Evolutionary conservation across 495 filamentous ascomycete genomes (phyloP), one percentile per base, ranked within the genome.

Genomic region (Neurospora sp.): DNA sequence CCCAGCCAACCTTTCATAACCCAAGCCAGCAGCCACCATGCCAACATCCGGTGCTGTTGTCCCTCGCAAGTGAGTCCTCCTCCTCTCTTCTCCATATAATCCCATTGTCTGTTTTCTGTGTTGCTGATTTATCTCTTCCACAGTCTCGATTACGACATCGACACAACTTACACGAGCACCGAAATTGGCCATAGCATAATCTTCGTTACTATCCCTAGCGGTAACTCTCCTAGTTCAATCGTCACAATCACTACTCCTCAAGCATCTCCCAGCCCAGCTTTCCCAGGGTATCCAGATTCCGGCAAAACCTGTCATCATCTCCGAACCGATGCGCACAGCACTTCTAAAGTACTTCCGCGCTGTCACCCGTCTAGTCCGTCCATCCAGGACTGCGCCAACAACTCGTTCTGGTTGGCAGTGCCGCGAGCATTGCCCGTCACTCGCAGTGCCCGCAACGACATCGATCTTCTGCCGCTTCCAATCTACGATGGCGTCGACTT

Each of bases 141-240:
- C 20, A 76, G 77, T 20, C 18, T 71, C n/a, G 27, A 71, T 14
- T 41, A 69, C 7, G 53, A 42, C 9, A 53, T 39, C 22, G 72
- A 74, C 39, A 47, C 77, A 2, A 81, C 74, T 22, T 81, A 78
- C 68, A 71, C 76, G 37, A 73, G 65, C 71, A 74, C 74, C 18
- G 20, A 31, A 8, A 70, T 73, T n/a, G 72, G 77, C 9, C 73
- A 76, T 27, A 75, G 74, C 20, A 82, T 81, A n/a, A 75, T 82
- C 59, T 80, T 81, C 69, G 73, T 82, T 39, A 82, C 82, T 69
- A 74, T 78, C 42, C 74, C 77, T 71, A 38, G 39, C 14, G 22
- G 76, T 38, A 68, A 65, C 45, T 44, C 75, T 10, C 59, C 22
- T 6, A 69, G 22, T 9, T 41, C 74, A 5, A n/a, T 73, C 9